Conservation (phyloP, 192 early-diverging fungal species). For the Polychytrium aggregatum region DNA sequence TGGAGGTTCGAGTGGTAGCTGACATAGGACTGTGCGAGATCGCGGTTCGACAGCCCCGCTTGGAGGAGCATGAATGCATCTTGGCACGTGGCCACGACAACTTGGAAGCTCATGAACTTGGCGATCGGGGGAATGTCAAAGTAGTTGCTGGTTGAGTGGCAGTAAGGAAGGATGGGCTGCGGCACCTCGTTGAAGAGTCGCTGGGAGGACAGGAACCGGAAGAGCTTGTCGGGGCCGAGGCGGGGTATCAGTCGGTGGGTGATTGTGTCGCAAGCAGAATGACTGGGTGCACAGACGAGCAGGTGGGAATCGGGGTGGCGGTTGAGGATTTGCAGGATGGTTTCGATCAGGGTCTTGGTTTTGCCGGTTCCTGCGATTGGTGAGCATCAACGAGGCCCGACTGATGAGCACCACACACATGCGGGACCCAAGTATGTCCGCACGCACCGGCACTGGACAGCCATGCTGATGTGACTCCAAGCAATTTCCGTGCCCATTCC, state of each 20-base stretch:
- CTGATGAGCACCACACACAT: not conserved
- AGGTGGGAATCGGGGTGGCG: conserved; percentile 24
- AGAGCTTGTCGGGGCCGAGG: conserved; percentile 18
- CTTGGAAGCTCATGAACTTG: conserved; percentile 19
- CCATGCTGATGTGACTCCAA: no score
- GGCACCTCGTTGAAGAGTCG: conserved; percentile 33
- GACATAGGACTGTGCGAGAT: not conserved
- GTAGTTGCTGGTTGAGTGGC: conserved; percentile 9
- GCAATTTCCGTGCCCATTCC: not conserved
- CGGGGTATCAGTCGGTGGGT: conserved; percentile 28
- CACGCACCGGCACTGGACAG: no score
- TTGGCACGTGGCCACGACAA: conserved; percentile 39
- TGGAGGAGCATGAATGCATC: conserved; percentile 34
- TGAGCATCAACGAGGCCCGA: not conserved
- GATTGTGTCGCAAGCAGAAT: conserved; percentile 42
- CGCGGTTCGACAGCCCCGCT: conserved; percentile 25
- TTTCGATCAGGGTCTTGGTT: conserved; percentile 41
- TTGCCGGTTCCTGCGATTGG: conserved; percentile 38
- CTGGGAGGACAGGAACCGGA: conserved; percentile 31
- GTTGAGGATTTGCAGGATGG: conserved; percentile 28
- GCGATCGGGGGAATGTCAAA: conserved; percentile 33
- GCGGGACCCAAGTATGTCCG: no score
- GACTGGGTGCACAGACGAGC: conserved; percentile 39
- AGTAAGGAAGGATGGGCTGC: conserved; percentile 29
- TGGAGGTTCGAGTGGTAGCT: not conserved